Evolutionary conservation across 768 basidiomycete genomes (phyloP).

Genomic region (Botryobasidium botryosum): DNA sequence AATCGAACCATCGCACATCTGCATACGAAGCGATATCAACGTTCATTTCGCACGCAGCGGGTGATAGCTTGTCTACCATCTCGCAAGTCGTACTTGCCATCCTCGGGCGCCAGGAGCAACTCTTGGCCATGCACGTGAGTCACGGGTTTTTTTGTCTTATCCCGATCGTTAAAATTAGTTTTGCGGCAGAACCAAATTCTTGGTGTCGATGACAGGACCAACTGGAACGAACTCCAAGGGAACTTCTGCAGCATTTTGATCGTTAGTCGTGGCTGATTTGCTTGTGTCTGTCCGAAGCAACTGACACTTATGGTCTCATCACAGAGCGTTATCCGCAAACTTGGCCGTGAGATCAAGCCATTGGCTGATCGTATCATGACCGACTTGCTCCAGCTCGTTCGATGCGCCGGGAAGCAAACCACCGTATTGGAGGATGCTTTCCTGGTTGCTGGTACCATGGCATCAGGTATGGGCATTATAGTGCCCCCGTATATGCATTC

Average conservation of each 20-base stretch:
- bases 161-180: background rate
- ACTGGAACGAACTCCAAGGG: conserved; percentile 96
- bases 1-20: conserved; percentile 83
- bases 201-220: conserved; percentile 89
- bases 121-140: conserved; percentile 64
- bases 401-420: conserved; percentile 77
- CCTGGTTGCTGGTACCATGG: conserved; percentile 78
- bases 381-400: conserved; percentile 66
- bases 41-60: conserved; percentile 62
- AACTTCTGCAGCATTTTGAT: conserved; percentile 85
- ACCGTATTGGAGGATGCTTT: conserved; percentile 95
- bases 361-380: conserved; percentile 94
- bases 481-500: conserved; percentile 6
- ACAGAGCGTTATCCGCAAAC: conserved; percentile 72
- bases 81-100: conserved; percentile 68
- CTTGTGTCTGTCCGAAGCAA: background rate
- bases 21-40: conserved; percentile 93
- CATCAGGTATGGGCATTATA: conserved; percentile 52
- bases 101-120: conserved; percentile 78
- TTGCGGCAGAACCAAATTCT: conserved; percentile 66
- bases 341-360: conserved; percentile 67
- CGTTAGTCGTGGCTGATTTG: conserved; percentile 28
- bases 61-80: conserved; percentile 64
- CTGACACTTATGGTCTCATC: background rate
- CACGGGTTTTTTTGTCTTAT: background rate